phyloP scores from a whole-genome alignment of 148 eudicot genomes.

The Amaranthus palmeri region DNA sequence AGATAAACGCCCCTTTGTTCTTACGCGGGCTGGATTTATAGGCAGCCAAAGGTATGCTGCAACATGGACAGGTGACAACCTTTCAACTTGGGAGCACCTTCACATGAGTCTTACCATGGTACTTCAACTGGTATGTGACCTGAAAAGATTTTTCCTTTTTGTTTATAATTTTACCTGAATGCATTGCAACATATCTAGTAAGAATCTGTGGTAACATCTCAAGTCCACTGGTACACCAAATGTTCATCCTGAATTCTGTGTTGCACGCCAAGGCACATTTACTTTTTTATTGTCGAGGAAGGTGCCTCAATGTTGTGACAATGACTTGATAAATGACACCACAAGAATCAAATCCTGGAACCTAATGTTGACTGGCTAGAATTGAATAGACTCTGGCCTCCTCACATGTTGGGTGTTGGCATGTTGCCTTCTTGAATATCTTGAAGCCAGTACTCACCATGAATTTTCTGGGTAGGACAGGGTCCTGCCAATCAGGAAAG shows the following conservation, averaged over 20 bases:
- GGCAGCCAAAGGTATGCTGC: constrained; percentile 99
- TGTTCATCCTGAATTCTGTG: neutral
- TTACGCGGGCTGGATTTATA: constrained; percentile 91
- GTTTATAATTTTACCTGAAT: neutral
- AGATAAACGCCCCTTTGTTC: constrained; percentile 87
- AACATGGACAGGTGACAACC: constrained; percentile 99
- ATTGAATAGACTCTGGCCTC: neutral
- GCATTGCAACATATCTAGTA: neutral
- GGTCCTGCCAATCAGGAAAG: too few species aligned
- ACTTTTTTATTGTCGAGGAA: neutral
- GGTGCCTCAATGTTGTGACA: neutral
- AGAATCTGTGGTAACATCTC: neutral
- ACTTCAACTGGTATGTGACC: constrained; percentile 77
- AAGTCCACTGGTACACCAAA: too few species aligned
- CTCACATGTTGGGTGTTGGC: neutral
- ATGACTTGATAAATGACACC: neutral
- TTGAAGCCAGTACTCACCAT: neutral
- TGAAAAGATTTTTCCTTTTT: neutral
- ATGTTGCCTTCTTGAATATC: neutral
- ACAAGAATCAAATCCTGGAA: neutral
- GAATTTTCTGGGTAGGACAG: neutral
- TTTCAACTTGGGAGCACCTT: constrained; percentile 97
- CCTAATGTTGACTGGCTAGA: neutral
- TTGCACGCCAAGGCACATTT: neutral
- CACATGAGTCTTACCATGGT: constrained; percentile 97